Percentiles rank a stretch among this genome's conserved stretches.
phyloP scores from a whole-genome alignment of 2,329 filamentous ascomycete genomes.

The Ustulina deusta region DNA sequence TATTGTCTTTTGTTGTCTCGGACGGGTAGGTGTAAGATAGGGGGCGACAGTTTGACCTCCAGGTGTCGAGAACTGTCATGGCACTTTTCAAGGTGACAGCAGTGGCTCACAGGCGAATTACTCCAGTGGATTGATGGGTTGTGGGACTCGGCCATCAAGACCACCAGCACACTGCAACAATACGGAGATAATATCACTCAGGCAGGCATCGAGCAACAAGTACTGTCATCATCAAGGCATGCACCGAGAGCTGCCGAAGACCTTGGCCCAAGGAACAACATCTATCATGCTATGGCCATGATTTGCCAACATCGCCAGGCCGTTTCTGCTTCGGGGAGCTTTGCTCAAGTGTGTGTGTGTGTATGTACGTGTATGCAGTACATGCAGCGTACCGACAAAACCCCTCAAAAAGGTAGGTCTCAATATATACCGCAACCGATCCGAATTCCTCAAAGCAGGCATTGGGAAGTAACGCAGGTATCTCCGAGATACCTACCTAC shows the following conservation, averaged over 20 bases:
- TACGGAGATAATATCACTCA: too few relatives aligned
- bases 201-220: not conserved
- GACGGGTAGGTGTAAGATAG: too few relatives aligned
- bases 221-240: not conserved
- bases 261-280: too few relatives aligned
- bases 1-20: too few relatives aligned
- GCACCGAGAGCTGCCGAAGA: not conserved
- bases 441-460: slow-evolving; percentile 4
- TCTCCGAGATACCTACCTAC: not conserved
- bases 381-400: not conserved
- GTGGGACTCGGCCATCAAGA: not conserved
- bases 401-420: slow-evolving; percentile 4
- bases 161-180: too few relatives aligned
- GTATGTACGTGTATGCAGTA: too few relatives aligned
- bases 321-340: not conserved
- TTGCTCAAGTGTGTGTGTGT: not conserved
- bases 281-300: too few relatives aligned
- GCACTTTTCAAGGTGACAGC: not conserved
- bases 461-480: too few relatives aligned
- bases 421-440: not conserved
- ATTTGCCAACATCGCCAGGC: too few relatives aligned
- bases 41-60: too few relatives aligned
- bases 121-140: not conserved
- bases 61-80: not conserved
- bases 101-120: not conserved